Evolutionary conservation across 1,284 basidiomycete species (phyloP).

Genomic region (Cryptococcus depauperatus): DNA sequence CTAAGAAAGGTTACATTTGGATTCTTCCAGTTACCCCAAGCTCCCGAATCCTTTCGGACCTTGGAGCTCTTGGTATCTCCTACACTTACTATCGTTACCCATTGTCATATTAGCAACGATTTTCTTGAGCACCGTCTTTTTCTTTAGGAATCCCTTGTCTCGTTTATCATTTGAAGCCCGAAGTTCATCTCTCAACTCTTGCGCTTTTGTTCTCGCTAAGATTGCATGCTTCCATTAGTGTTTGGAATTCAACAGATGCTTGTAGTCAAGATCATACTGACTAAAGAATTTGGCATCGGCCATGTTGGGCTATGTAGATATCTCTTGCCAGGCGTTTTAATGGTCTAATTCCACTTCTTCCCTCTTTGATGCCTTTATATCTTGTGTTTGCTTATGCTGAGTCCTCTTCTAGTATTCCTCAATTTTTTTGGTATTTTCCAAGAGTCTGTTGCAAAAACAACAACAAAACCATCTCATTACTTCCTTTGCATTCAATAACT

Average conservation of each 20-base stretch:
- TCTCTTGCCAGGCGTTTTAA: no score
- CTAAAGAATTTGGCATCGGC: slow-evolving; percentile 47
- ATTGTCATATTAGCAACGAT: slow-evolving; percentile 95
- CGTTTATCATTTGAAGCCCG: slow-evolving; percentile 74
- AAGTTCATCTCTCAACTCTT: slow-evolving; percentile 68
- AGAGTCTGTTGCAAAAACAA: no score
- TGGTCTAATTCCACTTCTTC: background rate
- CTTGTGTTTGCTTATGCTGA: no score
- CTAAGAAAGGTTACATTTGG: slow-evolving; percentile 45
- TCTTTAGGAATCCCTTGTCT: slow-evolving; percentile 86
- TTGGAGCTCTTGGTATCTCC: background rate
- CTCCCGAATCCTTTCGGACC: background rate
- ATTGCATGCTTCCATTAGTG: background rate
- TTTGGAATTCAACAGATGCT: background rate
- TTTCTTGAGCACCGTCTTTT: slow-evolving; percentile 88
- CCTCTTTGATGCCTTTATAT: no score
- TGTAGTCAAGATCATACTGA: slow-evolving; percentile 12
- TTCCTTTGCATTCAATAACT: no score
- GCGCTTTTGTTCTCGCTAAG: slow-evolving; percentile 72
- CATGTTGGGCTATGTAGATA: slow-evolving; percentile 24
- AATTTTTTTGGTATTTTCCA: no score
- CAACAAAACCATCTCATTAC: no score
- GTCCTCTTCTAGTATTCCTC: no score
- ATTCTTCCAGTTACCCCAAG: no score
- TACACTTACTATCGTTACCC: slow-evolving; percentile 86